A percentile compares a stretch with the other conserved stretches of the same genome.
Evolutionary conservation across 2,329 filamentous ascomycete species (phyloP).

Genomic region (Claviceps citrina): DNA sequence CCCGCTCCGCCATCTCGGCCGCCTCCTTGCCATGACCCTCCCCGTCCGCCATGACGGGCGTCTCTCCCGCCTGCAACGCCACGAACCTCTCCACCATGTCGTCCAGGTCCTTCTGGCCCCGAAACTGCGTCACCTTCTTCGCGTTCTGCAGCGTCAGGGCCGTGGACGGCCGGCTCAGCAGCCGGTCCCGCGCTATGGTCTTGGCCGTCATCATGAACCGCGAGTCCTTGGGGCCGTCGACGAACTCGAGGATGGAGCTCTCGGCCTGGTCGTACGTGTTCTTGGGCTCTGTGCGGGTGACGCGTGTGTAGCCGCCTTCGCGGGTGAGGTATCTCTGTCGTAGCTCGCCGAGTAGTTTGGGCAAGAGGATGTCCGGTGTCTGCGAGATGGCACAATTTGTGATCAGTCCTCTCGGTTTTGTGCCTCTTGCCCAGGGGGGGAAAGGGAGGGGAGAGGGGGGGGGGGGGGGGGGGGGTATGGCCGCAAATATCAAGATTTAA

Average conservation of each 20-base stretch:
- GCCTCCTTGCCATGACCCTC: constrained; percentile 10
- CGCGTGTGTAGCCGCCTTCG: constrained; percentile 86
- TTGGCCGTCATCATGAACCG: constrained; percentile 88
- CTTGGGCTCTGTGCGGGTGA: constrained; percentile 79
- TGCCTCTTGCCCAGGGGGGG: no score
- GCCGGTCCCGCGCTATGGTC: constrained; percentile 52
- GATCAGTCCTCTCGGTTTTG: background rate
- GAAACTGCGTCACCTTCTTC: constrained; percentile 68
- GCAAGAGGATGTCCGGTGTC: constrained; percentile 55
- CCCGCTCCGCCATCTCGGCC: constrained; percentile 12
- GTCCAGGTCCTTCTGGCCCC: constrained; percentile 55
- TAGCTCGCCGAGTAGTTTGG: constrained; percentile 78
- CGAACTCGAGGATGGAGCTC: constrained; percentile 83
- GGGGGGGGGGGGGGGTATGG: no score
- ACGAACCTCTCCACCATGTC: constrained; percentile 36
- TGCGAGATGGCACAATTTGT: constrained; percentile 16
- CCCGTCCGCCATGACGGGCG: constrained; percentile 7
- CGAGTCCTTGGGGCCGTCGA: constrained; percentile 87
- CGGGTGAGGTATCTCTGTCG: constrained; percentile 62
- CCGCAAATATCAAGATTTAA: background rate
- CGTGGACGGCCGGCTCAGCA: constrained; percentile 42
- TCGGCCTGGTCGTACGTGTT: constrained; percentile 72
- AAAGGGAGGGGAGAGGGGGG: no score
- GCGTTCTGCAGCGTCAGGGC: constrained; percentile 66
- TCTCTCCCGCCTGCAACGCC: constrained; percentile 8